These are phyloP conservation scores for Pseudogymnoascus sp. DNA, from an alignment of 2,329 filamentous ascomycete genomes.

Conservation along the genomic window DNA sequence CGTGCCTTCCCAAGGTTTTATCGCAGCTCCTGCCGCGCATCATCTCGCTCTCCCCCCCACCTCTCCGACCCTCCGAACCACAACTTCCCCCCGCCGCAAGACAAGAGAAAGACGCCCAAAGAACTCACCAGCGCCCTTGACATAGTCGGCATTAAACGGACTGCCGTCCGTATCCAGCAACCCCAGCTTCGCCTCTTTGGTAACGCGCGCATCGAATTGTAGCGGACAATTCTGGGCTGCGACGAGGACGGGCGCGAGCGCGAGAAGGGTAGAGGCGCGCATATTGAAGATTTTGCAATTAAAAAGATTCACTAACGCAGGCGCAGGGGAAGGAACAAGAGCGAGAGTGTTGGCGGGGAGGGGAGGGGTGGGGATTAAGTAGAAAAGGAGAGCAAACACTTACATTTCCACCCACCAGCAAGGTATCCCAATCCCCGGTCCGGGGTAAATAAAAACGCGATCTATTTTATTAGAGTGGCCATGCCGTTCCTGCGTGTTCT, in stretches of 20 bases:
- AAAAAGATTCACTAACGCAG: neutral
- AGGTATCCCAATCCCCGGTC: neutral
- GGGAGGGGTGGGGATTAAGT: neutral
- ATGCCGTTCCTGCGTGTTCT: neutral
- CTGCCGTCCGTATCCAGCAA: slow-evolving; percentile 36
- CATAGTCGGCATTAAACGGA: slow-evolving; percentile 45
- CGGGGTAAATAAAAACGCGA: neutral
- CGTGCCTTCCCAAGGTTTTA: neutral
- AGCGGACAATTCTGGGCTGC: slow-evolving; percentile 32
- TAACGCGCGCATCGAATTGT: slow-evolving; percentile 42
- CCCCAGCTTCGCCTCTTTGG: slow-evolving; percentile 31
- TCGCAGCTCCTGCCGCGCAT: neutral
- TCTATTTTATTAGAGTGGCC: neutral
- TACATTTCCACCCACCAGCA: neutral
- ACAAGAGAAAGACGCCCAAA: neutral
- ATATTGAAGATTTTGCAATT: neutral
- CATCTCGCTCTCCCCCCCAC: neutral
- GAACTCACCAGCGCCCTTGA: slow-evolving; percentile 40
- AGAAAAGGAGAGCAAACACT: neutral
- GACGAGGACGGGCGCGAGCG: slow-evolving; percentile 13
- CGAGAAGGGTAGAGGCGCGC: slow-evolving; percentile 11
- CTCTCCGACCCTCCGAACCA: neutral
- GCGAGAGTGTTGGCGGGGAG: neutral
- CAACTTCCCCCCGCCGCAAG: neutral
- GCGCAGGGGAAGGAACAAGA: neutral